Conservation (phyloP, 2,329 filamentous ascomycete species). For the Ceratocystis diversiconidia region DNA sequence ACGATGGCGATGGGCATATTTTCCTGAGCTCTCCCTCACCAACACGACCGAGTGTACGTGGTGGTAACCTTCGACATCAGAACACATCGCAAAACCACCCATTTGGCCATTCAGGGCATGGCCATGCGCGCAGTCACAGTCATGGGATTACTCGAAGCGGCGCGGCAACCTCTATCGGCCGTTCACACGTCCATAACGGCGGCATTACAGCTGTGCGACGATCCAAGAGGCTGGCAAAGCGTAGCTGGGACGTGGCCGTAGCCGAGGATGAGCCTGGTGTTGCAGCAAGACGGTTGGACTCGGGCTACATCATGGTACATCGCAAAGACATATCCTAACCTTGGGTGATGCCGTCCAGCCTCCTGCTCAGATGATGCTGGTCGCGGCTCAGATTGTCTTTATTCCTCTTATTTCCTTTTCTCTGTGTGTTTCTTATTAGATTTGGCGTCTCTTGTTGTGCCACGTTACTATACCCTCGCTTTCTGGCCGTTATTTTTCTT, state of each 20-base stretch:
- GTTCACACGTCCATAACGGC: not conserved
- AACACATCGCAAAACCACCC: not conserved
- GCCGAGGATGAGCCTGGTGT: constrained; percentile 6
- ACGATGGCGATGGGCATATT: not conserved
- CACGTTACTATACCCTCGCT: constrained; percentile 12
- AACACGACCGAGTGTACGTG: not conserved
- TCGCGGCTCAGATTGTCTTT: not conserved
- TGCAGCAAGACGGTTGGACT: not conserved
- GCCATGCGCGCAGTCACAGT: not conserved
- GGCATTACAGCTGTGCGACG: constrained; percentile 5
- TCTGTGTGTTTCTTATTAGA: not conserved
- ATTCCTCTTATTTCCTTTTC: constrained; percentile 13
- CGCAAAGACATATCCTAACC: constrained; percentile 37
- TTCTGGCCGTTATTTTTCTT: not conserved
- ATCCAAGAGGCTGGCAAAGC: constrained; percentile 4
- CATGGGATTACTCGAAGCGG: not conserved
- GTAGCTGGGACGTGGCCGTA: constrained; percentile 11
- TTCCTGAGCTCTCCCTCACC: constrained; percentile 1
- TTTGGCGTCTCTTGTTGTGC: constrained; percentile 14
- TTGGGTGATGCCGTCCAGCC: constrained; percentile 3
- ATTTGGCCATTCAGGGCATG: not conserved
- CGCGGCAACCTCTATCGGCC: not conserved
- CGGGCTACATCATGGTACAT: constrained; percentile 40
- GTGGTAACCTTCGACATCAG: not conserved
- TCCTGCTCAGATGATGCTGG: not conserved